Conservation (phyloP, 192 early-diverging fungal genomes). For the Podila epicladia region DNA sequence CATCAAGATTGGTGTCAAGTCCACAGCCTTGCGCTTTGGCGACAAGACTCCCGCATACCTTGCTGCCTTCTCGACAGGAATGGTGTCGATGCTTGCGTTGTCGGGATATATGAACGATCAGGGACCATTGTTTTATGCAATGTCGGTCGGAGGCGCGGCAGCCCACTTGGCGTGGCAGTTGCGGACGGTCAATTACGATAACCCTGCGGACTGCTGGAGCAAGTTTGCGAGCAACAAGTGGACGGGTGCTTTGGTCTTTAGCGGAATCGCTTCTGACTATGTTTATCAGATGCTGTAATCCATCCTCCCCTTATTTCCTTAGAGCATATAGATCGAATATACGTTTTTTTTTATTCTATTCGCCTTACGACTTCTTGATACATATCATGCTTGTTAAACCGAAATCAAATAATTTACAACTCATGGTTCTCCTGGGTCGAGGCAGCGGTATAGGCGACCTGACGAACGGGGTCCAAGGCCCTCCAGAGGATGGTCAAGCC, state of each 20-base stretch:
- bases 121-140: constrained; percentile 74
- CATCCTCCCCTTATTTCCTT: background rate
- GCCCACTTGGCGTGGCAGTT: constrained; percentile 89
- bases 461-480: constrained; percentile 31
- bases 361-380: background rate
- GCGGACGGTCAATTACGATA: constrained; percentile 71
- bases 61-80: constrained; percentile 74
- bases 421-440: constrained; percentile 20
- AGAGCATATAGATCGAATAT: too few species aligned
- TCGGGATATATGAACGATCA: constrained; percentile 87
- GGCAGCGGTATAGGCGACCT: constrained; percentile 12
- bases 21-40: constrained; percentile 90
- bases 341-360: too few species aligned
- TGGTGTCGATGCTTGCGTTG: constrained; percentile 72
- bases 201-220: constrained; percentile 71
- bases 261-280: constrained; percentile 77
- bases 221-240: constrained; percentile 85
- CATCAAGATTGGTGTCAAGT: constrained; percentile 85
- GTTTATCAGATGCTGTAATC: constrained; percentile 11
- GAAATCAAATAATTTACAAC: constrained; percentile 6
- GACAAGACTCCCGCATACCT: constrained; percentile 74
- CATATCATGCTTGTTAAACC: background rate
- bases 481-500: constrained; percentile 38
- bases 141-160: constrained; percentile 76
- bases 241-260: constrained; percentile 80